Percentiles rank a stretch among this genome's conserved stretches.
Conservation (phyloP, 345 rosid species). For the Trapa incisa region DNA sequence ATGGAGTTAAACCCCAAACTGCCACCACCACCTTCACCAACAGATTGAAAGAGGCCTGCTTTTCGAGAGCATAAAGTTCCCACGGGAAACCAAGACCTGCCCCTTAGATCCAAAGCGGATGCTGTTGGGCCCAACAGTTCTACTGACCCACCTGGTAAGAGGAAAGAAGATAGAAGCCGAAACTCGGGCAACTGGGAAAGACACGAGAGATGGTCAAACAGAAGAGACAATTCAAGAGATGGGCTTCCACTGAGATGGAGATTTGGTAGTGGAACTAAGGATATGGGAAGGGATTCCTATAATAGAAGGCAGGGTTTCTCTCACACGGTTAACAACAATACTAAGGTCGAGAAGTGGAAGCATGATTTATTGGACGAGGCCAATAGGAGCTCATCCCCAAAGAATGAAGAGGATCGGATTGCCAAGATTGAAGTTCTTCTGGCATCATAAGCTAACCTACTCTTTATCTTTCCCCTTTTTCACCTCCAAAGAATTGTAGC, state of each 20-base stretch:
- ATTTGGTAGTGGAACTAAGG: conserved; percentile 26
- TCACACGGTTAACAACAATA: conserved; percentile 7
- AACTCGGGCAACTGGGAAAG: conserved; percentile 26
- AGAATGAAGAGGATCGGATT: conserved; percentile 80
- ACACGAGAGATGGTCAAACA: conserved; percentile 29
- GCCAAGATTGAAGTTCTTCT: conserved; percentile 85
- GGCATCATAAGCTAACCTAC: conserved; percentile 2
- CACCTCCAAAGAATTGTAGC: too few species aligned
- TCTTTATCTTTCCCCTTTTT: too few species aligned
- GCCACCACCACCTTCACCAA: conserved; percentile 5
- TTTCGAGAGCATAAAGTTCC: conserved; percentile 65
- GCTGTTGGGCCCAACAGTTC: conserved; percentile 18
- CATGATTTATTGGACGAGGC: conserved; percentile 85
- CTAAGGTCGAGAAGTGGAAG: conserved; percentile 69
- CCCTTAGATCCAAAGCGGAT: conserved; percentile 21
- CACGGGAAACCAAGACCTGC: conserved; percentile 20
- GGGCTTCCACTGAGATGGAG: conserved; percentile 32
- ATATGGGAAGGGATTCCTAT: conserved; percentile 42
- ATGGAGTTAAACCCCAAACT: conserved; percentile 35
- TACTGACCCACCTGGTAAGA: conserved; percentile 21
- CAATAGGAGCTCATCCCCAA: conserved; percentile 47
- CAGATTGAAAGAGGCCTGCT: conserved; percentile 61
- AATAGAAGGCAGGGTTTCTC: conserved; percentile 35
- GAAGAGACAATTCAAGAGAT: conserved; percentile 35
- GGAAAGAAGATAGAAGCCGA: conserved; percentile 41